These are phyloP conservation scores for Annona cherimola DNA, from an alignment of 164 flowering plant species.

Conservation along the genomic window DNA sequence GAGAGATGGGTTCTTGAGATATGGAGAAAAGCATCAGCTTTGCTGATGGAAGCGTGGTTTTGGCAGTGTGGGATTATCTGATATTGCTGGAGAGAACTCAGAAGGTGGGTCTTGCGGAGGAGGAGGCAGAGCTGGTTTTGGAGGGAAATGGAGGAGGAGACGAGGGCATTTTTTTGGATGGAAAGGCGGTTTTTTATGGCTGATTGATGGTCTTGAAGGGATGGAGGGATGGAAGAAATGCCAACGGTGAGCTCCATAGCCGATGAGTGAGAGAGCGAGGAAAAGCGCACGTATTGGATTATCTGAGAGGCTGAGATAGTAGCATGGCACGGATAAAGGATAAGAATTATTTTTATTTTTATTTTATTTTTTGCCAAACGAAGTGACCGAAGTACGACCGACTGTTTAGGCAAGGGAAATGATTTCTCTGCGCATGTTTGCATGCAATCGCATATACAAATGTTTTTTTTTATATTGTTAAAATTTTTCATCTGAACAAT, in stretches of 20 bases:
- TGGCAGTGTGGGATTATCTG: not conserved
- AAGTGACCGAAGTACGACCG: not conserved
- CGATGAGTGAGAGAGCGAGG: not conserved
- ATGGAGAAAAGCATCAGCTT: not conserved
- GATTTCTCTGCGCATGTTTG: not conserved
- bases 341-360: not conserved
- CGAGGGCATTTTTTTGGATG: not conserved
- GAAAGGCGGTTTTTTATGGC: conserved; percentile 18
- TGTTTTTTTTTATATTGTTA: too few relatives aligned
- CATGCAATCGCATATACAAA: not conserved
- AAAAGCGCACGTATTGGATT: not conserved
- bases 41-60: conserved; percentile 3
- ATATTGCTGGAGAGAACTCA: not conserved
- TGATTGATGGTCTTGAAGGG: conserved; percentile 22
- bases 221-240: conserved; percentile 33
- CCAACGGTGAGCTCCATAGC: conserved; percentile 48
- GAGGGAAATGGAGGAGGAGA: not conserved
- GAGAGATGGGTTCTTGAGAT: conserved; percentile 1
- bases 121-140: conserved; percentile 1
- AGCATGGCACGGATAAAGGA: not conserved
- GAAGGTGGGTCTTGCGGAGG: conserved; percentile 6
- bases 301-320: not conserved
- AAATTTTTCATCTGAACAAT: too few relatives aligned
- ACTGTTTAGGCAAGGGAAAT: not conserved
- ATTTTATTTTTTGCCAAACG: not conserved